A percentile compares a stretch with the other conserved stretches of the same genome.
These are phyloP conservation scores for Rheum nobile DNA, from an alignment of 148 eudicot species.

Conservation along the genomic window DNA sequence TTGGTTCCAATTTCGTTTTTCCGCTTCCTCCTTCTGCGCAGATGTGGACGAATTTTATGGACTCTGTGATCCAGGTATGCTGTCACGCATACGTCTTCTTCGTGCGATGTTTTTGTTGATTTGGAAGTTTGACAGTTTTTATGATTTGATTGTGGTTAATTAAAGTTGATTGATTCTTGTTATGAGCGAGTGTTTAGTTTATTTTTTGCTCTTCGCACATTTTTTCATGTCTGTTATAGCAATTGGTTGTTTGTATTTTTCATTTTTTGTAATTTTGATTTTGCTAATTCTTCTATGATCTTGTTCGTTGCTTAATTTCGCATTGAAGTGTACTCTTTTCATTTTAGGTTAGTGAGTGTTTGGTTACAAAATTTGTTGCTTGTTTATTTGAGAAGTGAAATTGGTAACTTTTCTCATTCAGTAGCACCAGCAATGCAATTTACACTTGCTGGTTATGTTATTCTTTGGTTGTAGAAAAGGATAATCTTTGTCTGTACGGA, in stretches of 20 bases:
- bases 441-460: not conserved
- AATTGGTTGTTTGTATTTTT: not conserved
- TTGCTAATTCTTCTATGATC: not conserved
- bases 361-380: not conserved
- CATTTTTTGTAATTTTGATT: not conserved
- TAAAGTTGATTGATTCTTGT: not conserved
- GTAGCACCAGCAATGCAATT: not conserved
- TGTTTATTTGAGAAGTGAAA: not conserved
- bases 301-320: not conserved
- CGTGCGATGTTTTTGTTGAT: not conserved
- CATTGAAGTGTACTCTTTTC: not conserved
- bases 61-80: constrained; percentile 85
- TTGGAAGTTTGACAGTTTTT: not conserved
- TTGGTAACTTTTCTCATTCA: not conserved
- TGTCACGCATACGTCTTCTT: not conserved
- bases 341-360: not conserved
- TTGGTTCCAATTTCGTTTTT: constrained; percentile 12
- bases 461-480: constrained; percentile 44
- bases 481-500: constrained; percentile 81
- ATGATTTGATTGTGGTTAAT: not conserved
- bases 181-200: too few relatives aligned
- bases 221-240: not conserved
- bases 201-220: not conserved
- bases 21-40: constrained; percentile 18
- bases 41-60: constrained; percentile 92